A percentile compares a stretch with the other conserved stretches of the same genome.
phyloP scores from a whole-genome alignment of 441 rosid genomes.

The Capsella rubella region DNA sequence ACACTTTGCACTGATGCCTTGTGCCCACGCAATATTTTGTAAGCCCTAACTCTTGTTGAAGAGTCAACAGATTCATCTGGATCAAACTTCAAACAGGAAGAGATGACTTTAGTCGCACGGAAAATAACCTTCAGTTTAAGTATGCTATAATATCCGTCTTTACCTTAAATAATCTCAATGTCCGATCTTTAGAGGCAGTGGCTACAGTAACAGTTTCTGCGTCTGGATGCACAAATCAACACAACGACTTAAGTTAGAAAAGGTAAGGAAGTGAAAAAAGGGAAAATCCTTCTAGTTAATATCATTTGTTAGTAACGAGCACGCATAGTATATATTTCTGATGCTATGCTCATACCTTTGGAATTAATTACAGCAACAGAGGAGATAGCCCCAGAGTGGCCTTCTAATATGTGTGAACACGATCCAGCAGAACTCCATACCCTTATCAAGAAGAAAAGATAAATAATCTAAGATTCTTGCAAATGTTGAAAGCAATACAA shows the following conservation, averaged over 20 bases:
- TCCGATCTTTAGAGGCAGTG: slow-evolving; percentile 92
- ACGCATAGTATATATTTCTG: neutral
- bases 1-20: slow-evolving; percentile 88
- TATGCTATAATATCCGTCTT: slow-evolving; percentile 10
- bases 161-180: slow-evolving; percentile 96
- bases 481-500: slow-evolving; percentile 19
- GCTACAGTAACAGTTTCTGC: slow-evolving; percentile 58
- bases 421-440: slow-evolving; percentile 79
- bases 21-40: slow-evolving; percentile 86
- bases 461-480: slow-evolving; percentile 20
- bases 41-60: slow-evolving; percentile 67
- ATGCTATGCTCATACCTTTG: slow-evolving; percentile 54
- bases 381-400: slow-evolving; percentile 74
- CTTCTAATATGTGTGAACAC: slow-evolving; percentile 86
- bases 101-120: slow-evolving; percentile 24
- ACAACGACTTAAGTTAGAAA: neutral
- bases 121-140: slow-evolving; percentile 13
- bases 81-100: slow-evolving; percentile 61
- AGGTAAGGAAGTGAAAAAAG: neutral
- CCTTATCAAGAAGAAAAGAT: slow-evolving; percentile 47
- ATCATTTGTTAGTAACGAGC: slow-evolving; percentile 5
- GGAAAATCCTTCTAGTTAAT: slow-evolving; percentile 10
- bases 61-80: slow-evolving; percentile 50
- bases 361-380: slow-evolving; percentile 67
- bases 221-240: slow-evolving; percentile 49